phyloP scores from a whole-genome alignment of 495 filamentous ascomycete species.

The Extremus antarcticus region DNA sequence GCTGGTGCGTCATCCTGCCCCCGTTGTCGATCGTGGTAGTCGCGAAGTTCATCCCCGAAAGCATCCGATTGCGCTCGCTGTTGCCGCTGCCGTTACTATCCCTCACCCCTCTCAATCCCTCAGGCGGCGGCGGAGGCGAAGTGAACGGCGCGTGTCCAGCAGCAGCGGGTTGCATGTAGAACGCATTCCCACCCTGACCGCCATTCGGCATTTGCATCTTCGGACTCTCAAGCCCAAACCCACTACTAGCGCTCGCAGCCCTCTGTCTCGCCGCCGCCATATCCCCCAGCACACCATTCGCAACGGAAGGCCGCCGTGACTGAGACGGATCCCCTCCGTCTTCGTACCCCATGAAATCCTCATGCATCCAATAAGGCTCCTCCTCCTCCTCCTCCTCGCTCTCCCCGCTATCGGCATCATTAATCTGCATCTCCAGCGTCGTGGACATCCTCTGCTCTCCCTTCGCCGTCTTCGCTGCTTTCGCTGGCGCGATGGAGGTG shows the following conservation, averaged over 20 bases:
- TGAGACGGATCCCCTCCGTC: neutral
- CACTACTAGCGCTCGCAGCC: no score
- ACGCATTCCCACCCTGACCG: no score
- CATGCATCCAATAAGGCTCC: neutral
- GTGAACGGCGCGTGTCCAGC: neutral
- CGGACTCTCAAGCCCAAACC: no score
- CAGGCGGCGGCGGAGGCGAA: neutral
- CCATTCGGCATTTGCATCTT: no score
- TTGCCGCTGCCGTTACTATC: neutral
- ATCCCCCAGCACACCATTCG: no score
- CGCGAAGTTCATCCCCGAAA: neutral
- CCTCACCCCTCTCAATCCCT: neutral
- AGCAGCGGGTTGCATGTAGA: neutral
- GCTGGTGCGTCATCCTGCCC: neutral
- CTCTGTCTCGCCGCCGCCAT: no score
- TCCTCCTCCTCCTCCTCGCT: neutral
- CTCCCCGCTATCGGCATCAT: neutral
- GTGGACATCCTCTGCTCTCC: neutral
- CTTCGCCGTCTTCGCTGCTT: no score
- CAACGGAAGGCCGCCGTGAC: neutral
- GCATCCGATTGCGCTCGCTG: neutral
- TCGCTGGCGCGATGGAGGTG: neutral
- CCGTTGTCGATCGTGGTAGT: neutral
- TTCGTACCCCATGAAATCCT: neutral
- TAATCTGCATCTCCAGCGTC: neutral